These are phyloP conservation scores for Massarina eburnea DNA, from an alignment of 2,329 filamentous ascomycete genomes.

Conservation along the genomic window DNA sequence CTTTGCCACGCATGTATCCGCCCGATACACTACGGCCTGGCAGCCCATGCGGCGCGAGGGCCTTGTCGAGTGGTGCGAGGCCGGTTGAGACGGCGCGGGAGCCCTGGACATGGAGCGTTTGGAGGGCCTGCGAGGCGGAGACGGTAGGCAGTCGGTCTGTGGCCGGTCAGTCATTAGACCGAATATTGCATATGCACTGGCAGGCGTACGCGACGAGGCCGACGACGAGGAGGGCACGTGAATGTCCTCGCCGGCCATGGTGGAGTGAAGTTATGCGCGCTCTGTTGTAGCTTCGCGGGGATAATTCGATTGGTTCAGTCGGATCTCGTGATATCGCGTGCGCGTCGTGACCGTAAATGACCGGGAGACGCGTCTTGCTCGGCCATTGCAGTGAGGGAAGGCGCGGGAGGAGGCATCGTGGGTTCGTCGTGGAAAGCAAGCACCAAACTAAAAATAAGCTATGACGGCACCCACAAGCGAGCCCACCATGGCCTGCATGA, in stretches of 20 bases:
- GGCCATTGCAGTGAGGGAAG: slow-evolving; percentile 1
- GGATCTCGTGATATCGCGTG: slow-evolving; percentile 25
- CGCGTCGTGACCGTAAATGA: slow-evolving; percentile 7
- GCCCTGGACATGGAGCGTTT: slow-evolving; percentile 57
- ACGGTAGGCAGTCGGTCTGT: slow-evolving; percentile 75
- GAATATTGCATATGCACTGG: neutral
- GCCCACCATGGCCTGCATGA: slow-evolving; percentile 23
- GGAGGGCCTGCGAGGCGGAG: slow-evolving; percentile 71
- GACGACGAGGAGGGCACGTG: slow-evolving; percentile 29
- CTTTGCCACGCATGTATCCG: slow-evolving; percentile 73
- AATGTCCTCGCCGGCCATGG: slow-evolving; percentile 35
- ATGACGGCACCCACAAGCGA: slow-evolving; percentile 25
- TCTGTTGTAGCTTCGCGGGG: slow-evolving; percentile 1
- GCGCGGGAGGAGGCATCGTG: slow-evolving; percentile 8
- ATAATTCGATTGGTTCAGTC: slow-evolving; percentile 2
- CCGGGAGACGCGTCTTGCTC: slow-evolving; percentile 19
- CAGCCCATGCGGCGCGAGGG: slow-evolving; percentile 34
- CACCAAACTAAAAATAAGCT: slow-evolving; percentile 11
- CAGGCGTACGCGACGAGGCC: slow-evolving; percentile 42
- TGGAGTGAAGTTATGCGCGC: slow-evolving; percentile 6
- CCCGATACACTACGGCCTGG: slow-evolving; percentile 25
- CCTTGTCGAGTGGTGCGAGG: slow-evolving; percentile 50
- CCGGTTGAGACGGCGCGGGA: slow-evolving; percentile 53
- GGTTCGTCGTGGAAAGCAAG: slow-evolving; percentile 6
- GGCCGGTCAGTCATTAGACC: slow-evolving; percentile 15